These are phyloP conservation scores for Entomortierella parvispora DNA, from an alignment of 192 early-diverging fungal species.

Conservation along the genomic window DNA sequence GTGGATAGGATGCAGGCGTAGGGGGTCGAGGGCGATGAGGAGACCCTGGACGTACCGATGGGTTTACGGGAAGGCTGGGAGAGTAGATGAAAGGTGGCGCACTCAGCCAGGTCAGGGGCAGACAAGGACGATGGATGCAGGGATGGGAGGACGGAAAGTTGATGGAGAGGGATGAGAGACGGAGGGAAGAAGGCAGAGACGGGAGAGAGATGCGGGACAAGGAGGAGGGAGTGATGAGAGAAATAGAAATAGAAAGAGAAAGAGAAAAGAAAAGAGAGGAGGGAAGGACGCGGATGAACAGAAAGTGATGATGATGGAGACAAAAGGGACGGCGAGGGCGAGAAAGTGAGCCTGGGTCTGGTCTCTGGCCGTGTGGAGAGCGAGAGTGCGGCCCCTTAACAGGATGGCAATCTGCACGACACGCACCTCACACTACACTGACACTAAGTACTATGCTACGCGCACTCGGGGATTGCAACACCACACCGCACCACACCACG, in stretches of 20 bases:
- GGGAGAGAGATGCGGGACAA: background rate
- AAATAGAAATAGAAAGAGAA: background rate
- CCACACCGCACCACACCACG: too few species aligned
- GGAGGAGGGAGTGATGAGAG: background rate
- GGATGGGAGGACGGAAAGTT: background rate
- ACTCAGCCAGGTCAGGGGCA: too few species aligned
- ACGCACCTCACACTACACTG: too few species aligned
- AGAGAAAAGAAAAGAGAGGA: background rate
- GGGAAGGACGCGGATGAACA: background rate
- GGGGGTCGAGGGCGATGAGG: too few species aligned
- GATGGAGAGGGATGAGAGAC: background rate
- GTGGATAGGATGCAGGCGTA: too few species aligned
- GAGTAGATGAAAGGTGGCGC: too few species aligned
- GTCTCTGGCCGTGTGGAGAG: background rate
- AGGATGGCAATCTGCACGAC: too few species aligned
- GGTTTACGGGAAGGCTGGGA: too few species aligned
- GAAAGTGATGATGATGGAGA: slow-evolving; percentile 3
- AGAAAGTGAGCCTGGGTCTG: background rate
- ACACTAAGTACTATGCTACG: too few species aligned
- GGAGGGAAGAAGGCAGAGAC: background rate
- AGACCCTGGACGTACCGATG: too few species aligned
- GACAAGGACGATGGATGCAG: too few species aligned
- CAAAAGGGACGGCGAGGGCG: background rate
- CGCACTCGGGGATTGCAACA: too few species aligned
- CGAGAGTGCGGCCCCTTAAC: background rate